Evolutionary conservation across 306 rosid species (phyloP).

Genomic region (Malus sylvestris): DNA sequence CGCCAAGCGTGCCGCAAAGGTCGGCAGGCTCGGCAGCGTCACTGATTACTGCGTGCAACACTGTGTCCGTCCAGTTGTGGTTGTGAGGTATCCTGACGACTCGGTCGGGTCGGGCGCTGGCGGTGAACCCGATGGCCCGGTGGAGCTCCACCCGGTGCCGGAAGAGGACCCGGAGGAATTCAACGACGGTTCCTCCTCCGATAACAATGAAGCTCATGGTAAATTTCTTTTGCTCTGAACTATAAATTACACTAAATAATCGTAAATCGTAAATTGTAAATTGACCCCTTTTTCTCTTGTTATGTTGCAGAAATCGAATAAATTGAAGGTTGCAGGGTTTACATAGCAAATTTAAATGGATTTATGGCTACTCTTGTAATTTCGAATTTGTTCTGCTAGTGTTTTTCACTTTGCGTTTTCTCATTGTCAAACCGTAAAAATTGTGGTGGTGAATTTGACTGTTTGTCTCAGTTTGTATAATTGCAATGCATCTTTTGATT

Average conservation of each 20-base stretch:
- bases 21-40: conserved; percentile 68
- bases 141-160: conserved; percentile 69
- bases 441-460: background rate
- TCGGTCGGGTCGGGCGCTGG: background rate
- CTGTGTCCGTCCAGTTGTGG: conserved; percentile 87
- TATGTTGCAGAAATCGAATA: conserved; percentile 16
- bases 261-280: background rate
- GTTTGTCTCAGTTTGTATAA: background rate
- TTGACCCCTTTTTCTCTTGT: background rate
- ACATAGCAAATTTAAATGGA: background rate
- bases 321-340: background rate
- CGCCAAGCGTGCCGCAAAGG: conserved; percentile 35
- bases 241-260: too few species aligned
- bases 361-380: background rate
- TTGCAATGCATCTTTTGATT: background rate
- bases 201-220: conserved; percentile 12
- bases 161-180: conserved; percentile 79
- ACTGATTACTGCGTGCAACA: conserved; percentile 88
- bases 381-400: background rate
- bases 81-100: conserved; percentile 50
- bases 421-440: background rate
- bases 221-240: background rate
- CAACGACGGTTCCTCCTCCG: conserved; percentile 38
- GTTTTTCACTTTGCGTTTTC: background rate
- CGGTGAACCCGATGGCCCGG: conserved; percentile 12